phyloP scores from a whole-genome alignment of 2,329 filamentous ascomycete species.

The Colletotrichum shisoi region DNA sequence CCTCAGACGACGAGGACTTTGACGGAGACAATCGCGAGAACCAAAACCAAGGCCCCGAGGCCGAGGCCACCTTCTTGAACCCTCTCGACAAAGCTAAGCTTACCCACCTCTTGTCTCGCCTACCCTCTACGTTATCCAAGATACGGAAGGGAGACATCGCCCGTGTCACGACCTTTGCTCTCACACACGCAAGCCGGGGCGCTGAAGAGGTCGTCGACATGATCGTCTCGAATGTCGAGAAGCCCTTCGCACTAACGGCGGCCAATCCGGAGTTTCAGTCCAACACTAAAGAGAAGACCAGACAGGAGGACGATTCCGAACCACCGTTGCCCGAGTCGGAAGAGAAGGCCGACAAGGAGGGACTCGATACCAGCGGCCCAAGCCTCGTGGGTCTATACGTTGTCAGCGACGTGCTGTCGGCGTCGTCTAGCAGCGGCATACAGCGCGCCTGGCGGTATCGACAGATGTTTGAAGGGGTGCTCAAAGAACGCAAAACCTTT shows the following conservation, averaged over 20 bases:
- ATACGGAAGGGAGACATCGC: slow-evolving; percentile 87
- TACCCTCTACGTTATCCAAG: slow-evolving; percentile 77
- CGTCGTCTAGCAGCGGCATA: slow-evolving; percentile 76
- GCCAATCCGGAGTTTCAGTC: slow-evolving; percentile 61
- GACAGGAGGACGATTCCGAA: slow-evolving; percentile 48
- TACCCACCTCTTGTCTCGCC: slow-evolving; percentile 79
- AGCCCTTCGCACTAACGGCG: slow-evolving; percentile 75
- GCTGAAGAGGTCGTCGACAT: slow-evolving; percentile 92
- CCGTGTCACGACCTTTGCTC: slow-evolving; percentile 84
- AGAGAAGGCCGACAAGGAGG: slow-evolving; percentile 55
- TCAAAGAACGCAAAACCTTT: slow-evolving; percentile 75
- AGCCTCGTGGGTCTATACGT: slow-evolving; percentile 84
- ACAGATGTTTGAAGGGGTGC: slow-evolving; percentile 76
- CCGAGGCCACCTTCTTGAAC: slow-evolving; percentile 73
- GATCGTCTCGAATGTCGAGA: slow-evolving; percentile 81
- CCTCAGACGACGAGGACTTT: slow-evolving; percentile 80
- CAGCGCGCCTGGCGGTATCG: slow-evolving; percentile 88
- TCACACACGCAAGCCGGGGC: slow-evolving; percentile 83
- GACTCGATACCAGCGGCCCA: slow-evolving; percentile 71
- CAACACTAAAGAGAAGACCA: slow-evolving; percentile 41
- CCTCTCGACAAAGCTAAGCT: slow-evolving; percentile 86
- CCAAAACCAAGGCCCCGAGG: slow-evolving; percentile 52
- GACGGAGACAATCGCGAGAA: slow-evolving; percentile 66
- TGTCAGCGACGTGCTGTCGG: slow-evolving; percentile 78
- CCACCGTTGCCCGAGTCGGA: slow-evolving; percentile 50